Conservation (phyloP, 1,139 yeast species). For the Saccharomyces hybrid region DNA sequence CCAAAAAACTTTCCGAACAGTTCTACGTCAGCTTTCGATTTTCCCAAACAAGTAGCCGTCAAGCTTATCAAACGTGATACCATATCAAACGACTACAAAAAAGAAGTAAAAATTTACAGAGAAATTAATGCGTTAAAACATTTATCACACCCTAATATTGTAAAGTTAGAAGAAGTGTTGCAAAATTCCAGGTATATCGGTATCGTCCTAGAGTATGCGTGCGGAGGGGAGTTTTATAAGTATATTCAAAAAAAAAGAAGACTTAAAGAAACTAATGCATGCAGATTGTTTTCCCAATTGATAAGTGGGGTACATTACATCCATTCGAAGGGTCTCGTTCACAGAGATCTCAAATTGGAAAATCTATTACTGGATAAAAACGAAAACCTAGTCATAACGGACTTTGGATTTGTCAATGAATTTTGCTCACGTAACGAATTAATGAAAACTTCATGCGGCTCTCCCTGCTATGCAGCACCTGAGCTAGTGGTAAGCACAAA, state of each 20-base stretch:
- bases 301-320: slow-evolving; percentile 90
- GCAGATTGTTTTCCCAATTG: slow-evolving; percentile 84
- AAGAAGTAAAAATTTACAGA: slow-evolving; percentile 82
- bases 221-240: slow-evolving; percentile 95
- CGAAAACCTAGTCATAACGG: slow-evolving; percentile 67
- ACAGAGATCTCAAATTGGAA: slow-evolving; percentile 69
- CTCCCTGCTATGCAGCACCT: slow-evolving; percentile 98
- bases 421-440: slow-evolving; percentile 64
- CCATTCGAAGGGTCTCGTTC: slow-evolving; percentile 60
- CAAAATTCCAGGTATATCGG: slow-evolving; percentile 94
- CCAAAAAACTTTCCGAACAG: slow-evolving; percentile 31
- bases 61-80: slow-evolving; percentile 83
- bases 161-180: slow-evolving; percentile 82
- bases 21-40: slow-evolving; percentile 6
- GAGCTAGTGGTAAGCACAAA: slow-evolving; percentile 81
- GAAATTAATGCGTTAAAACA: slow-evolving; percentile 87
- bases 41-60: slow-evolving; percentile 85
- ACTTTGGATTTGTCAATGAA: slow-evolving; percentile 87
- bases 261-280: slow-evolving; percentile 79
- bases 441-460: slow-evolving; percentile 96
- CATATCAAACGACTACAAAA: slow-evolving; percentile 71
- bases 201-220: slow-evolving; percentile 90
- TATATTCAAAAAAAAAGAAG: slow-evolving; percentile 81
- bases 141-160: slow-evolving; percentile 89
- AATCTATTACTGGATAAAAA: slow-evolving; percentile 59